Percentiles rank a stretch among this genome's conserved stretches.
phyloP scores from a whole-genome alignment of 495 filamentous ascomycete species.

The Penicillium turbatum region DNA sequence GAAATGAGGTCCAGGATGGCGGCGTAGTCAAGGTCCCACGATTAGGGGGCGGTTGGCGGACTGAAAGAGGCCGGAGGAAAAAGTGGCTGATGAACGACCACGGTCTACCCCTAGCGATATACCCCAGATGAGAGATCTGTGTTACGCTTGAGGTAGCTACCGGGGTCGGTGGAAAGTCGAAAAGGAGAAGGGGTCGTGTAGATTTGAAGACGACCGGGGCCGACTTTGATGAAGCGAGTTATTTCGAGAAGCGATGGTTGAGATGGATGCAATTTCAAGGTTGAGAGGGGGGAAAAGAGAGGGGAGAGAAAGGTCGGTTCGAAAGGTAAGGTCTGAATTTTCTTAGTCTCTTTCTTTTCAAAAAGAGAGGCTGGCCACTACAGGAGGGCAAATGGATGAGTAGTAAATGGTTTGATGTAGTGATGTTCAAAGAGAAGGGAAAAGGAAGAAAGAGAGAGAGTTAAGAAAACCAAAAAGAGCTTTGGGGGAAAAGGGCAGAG shows the following conservation, averaged over 20 bases:
- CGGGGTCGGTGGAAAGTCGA: constrained; percentile 24
- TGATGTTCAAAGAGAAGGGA: constrained; percentile 1
- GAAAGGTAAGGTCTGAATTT: not conserved
- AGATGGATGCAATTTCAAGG: constrained; percentile 4
- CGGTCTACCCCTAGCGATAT: constrained; percentile 45
- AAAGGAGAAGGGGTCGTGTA: constrained; percentile 12
- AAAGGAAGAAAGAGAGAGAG: constrained; percentile 7
- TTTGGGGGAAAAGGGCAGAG: constrained; percentile 14
- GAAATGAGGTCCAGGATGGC: constrained; percentile 27
- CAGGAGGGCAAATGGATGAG: not conserved
- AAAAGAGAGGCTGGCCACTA: constrained; percentile 1
- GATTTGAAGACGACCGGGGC: constrained; percentile 11
- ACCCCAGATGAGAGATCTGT: constrained; percentile 42
- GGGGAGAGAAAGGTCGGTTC: constrained; percentile 2
- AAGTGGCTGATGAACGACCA: constrained; percentile 25
- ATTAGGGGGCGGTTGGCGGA: not conserved
- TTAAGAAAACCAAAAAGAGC: constrained; percentile 14
- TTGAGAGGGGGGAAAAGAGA: not conserved
- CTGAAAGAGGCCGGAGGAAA: not conserved
- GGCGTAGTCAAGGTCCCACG: constrained; percentile 8
- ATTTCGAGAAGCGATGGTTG: not conserved
- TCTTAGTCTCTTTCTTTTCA: not conserved
- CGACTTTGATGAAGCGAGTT: constrained; percentile 1
- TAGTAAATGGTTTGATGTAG: not conserved
- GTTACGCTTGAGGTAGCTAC: constrained; percentile 46